A percentile compares a stretch with the other conserved stretches of the same genome.
These are phyloP conservation scores for Cordia subcordata DNA, from an alignment of 257 asterid species.

Conservation along the genomic window DNA sequence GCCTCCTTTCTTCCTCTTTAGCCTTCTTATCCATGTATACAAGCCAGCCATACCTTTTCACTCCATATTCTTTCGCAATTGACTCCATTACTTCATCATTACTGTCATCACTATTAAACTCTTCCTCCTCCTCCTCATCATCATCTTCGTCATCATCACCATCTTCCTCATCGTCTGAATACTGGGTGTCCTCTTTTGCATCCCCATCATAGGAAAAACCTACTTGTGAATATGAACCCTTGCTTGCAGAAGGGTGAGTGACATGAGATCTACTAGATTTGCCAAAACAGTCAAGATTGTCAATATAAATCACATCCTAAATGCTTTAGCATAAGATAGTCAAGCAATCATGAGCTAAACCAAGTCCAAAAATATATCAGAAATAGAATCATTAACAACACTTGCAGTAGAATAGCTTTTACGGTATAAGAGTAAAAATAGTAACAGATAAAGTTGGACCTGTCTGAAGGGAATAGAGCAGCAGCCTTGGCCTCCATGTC, in stretches of 20 bases:
- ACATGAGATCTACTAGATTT: conserved; percentile 43
- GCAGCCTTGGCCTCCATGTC: conserved; percentile 86
- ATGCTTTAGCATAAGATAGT: not conserved
- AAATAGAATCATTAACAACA: not conserved
- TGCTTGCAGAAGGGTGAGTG: conserved; percentile 62
- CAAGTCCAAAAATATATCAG: not conserved
- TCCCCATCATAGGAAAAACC: conserved; percentile 91
- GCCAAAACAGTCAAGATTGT: conserved; percentile 15
- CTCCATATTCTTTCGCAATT: conserved; percentile 95
- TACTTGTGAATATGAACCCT: conserved; percentile 94
- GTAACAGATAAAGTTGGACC: conserved; percentile 31
- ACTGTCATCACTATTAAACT: conserved; percentile 94
- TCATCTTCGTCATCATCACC: conserved; percentile 50
- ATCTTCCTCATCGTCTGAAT: conserved; percentile 77
- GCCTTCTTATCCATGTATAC: conserved; percentile 97
- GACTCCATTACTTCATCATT: conserved; percentile 92
- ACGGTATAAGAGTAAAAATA: not conserved
- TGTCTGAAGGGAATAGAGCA: conserved; percentile 70
- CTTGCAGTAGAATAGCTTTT: not conserved
- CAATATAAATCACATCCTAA: conserved; percentile 5
- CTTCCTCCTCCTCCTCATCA: conserved; percentile 76
- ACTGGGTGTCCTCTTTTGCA: conserved; percentile 54
- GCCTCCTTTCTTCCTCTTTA: conserved; percentile 88
- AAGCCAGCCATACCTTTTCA: conserved; percentile 96
- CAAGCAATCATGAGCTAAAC: conserved; percentile 1